Conservation (phyloP, 1,284 basidiomycete species). For the Puccinia triticina region DNA sequence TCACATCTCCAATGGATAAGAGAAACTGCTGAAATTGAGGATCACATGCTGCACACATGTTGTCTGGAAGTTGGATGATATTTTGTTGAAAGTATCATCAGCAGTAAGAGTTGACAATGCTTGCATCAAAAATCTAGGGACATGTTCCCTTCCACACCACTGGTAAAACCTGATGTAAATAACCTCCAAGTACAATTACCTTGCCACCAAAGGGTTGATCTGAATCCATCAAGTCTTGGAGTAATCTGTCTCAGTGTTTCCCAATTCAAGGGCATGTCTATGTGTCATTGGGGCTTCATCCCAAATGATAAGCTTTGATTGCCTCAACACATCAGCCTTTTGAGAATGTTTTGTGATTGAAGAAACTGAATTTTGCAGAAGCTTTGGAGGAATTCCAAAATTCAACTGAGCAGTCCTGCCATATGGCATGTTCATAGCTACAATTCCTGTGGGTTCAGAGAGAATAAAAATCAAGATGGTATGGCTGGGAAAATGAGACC, state of each 20-base stretch:
- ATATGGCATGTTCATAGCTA: neutral
- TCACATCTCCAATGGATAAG: neutral
- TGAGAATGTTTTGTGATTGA: neutral
- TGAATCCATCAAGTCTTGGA: neutral
- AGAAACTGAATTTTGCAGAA: neutral
- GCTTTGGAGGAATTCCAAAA: slow-evolving; percentile 1
- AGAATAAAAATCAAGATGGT: neutral
- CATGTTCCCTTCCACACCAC: neutral
- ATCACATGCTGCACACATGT: too few relatives aligned
- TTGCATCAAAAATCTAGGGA: neutral
- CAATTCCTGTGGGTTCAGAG: neutral
- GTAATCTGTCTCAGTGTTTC: neutral
- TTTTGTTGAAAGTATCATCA: neutral
- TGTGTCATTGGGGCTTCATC: slow-evolving; percentile 24
- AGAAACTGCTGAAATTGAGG: too few relatives aligned
- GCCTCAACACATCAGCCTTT: neutral
- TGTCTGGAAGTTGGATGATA: neutral
- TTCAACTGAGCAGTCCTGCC: neutral
- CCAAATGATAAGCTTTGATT: slow-evolving; percentile 15
- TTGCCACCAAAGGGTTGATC: slow-evolving; percentile 14
- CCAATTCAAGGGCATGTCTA: neutral
- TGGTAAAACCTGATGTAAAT: slow-evolving; percentile 19
- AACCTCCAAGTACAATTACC: neutral
- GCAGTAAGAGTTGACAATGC: neutral
- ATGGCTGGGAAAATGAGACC: neutral